phyloP scores from a whole-genome alignment of 2,329 filamentous ascomycete species.

The Fusarium irregulare region DNA sequence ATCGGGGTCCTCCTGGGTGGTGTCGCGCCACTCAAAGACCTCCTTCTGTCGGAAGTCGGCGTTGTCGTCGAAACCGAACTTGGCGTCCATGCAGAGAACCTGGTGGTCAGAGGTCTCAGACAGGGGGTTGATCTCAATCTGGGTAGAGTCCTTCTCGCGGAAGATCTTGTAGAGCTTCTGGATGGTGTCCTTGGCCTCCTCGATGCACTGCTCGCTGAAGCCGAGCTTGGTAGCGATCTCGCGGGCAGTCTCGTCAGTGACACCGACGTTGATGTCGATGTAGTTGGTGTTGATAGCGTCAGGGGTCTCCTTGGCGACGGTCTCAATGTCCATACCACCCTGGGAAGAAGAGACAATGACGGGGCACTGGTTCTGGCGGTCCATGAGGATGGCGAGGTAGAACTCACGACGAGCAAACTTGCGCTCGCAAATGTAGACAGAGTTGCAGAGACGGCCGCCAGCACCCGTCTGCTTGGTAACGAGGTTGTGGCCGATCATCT shows the following conservation, averaged over 20 bases:
- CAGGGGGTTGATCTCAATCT: constrained; percentile 99
- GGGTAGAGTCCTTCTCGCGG: constrained; percentile 96
- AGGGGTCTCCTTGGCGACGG: constrained; percentile 96
- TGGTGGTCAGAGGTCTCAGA: constrained; percentile 98
- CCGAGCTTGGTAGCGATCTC: constrained; percentile 92
- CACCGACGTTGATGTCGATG: constrained; percentile 92
- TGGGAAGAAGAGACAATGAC: constrained; percentile 98
- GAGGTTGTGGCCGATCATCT: constrained; percentile 99
- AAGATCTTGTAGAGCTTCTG: constrained; percentile 99
- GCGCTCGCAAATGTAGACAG: constrained; percentile 99
- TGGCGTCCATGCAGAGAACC: constrained; percentile 99
- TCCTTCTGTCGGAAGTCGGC: constrained; percentile 98
- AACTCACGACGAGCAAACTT: constrained; percentile 99
- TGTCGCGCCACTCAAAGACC: constrained; percentile 92
- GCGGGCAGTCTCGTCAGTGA: constrained; percentile 93
- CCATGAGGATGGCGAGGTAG: constrained; percentile 99
- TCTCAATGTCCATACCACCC: constrained; percentile 99
- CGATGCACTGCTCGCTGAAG: constrained; percentile 97
- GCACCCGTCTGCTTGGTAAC: constrained; percentile 99
- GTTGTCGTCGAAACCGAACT: constrained; percentile 99
- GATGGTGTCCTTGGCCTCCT: constrained; percentile 94
- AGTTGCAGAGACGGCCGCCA: constrained; percentile 90
- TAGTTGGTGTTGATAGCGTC: constrained; percentile 94
- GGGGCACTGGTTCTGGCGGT: constrained; percentile 88
- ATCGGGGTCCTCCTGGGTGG: constrained; percentile 94